These are phyloP conservation scores for Thielaviopsis musarum DNA, from an alignment of 2,329 filamentous ascomycete species.

Conservation along the genomic window DNA sequence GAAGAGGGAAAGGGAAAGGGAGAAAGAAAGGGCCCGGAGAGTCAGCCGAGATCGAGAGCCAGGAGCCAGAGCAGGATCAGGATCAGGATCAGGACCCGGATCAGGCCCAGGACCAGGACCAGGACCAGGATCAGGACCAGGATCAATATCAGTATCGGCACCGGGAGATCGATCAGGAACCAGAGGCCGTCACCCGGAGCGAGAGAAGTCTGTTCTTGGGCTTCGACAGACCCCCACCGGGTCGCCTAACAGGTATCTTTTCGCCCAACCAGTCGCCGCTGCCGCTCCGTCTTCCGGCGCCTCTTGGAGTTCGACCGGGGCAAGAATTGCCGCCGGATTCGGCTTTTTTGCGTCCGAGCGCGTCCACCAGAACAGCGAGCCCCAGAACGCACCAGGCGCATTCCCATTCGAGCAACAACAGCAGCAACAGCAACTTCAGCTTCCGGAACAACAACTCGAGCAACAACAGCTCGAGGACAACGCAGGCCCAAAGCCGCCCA, in stretches of 20 bases:
- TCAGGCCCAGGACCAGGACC: no score
- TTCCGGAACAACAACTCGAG: background rate
- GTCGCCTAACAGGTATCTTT: constrained; percentile 8
- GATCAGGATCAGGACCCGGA: no score
- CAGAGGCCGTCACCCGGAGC: constrained; percentile 5
- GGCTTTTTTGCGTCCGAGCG: constrained; percentile 1
- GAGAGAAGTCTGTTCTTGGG: constrained; percentile 10
- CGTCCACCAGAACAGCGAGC: background rate
- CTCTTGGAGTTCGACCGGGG: constrained; percentile 3
- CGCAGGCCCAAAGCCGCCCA: no score
- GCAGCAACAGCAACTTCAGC: background rate
- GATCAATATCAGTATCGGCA: no score
- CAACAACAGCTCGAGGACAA: background rate
- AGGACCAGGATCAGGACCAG: no score
- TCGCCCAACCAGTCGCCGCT: constrained; percentile 4
- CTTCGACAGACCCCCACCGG: constrained; percentile 9
- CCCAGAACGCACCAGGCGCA: background rate
- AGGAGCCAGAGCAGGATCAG: no score
- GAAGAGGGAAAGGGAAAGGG: no score
- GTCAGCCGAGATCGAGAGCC: no score
- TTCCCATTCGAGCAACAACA: background rate
- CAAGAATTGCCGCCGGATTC: constrained; percentile 7
- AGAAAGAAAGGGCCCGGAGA: no score
- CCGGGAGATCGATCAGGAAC: background rate
- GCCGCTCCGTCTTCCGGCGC: constrained; percentile 3